Percentiles rank a stretch among this genome's conserved stretches.
Conservation (phyloP, 169 alveolate species). For the Cryptosporidium ubiquitum region DNA sequence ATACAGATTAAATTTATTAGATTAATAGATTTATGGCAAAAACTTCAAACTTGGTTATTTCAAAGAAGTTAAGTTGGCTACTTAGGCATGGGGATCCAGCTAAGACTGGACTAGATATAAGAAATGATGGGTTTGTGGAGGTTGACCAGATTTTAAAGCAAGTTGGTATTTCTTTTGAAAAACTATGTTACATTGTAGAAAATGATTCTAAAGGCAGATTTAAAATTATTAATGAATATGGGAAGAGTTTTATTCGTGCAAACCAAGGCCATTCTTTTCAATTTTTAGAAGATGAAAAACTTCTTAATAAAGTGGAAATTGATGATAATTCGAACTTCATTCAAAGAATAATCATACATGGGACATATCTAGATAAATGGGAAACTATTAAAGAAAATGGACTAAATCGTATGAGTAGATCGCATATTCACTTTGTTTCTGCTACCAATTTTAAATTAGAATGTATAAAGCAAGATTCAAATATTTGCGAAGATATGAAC, state of each 20-base stretch:
- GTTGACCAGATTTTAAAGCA: constrained; percentile 8
- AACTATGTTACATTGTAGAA: constrained; percentile 10
- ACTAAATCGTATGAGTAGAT: constrained; percentile 31
- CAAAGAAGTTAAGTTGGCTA: constrained; percentile 46
- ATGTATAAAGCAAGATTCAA: not conserved
- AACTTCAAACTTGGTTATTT: constrained; percentile 1
- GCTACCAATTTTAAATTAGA: constrained; percentile 16
- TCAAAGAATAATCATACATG: constrained; percentile 43
- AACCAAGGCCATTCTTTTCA: constrained; percentile 71
- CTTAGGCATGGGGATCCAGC: constrained; percentile 73
- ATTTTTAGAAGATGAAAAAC: constrained; percentile 30
- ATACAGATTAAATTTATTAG: not conserved
- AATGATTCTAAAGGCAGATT: constrained; percentile 34
- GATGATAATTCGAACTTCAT: not conserved
- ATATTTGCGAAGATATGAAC: not conserved
- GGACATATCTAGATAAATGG: constrained; percentile 50
- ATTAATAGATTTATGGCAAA: not conserved
- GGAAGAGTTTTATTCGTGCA: constrained; percentile 18
- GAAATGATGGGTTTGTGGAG: constrained; percentile 52
- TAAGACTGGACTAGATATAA: constrained; percentile 9
- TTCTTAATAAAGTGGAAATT: not conserved
- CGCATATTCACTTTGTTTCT: constrained; percentile 58
- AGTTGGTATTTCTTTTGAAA: not conserved
- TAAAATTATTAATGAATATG: not conserved
- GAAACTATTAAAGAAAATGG: constrained; percentile 21